Conservation (phyloP, 257 asterid genomes). For the Nicotiana otophora region DNA sequence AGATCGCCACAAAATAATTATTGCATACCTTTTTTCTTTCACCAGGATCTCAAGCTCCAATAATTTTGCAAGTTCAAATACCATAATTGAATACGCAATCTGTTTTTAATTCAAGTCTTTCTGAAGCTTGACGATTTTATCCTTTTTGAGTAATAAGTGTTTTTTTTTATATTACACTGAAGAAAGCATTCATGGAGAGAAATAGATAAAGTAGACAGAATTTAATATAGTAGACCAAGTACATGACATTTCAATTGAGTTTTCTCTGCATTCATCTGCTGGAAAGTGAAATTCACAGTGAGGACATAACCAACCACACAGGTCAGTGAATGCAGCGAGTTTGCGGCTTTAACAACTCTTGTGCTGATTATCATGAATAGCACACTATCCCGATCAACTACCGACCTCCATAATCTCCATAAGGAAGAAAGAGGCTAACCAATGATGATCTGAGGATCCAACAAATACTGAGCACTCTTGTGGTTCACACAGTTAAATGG, state of each 20-base stretch:
- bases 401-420: neutral
- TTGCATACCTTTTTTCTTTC: neutral
- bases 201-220: neutral
- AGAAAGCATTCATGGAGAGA: neutral
- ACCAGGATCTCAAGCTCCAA: neutral
- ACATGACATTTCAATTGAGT: neutral
- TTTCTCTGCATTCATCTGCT: neutral
- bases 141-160: no score
- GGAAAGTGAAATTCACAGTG: neutral
- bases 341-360: neutral
- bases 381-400: neutral
- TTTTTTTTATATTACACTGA: neutral
- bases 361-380: neutral
- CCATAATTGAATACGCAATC: neutral
- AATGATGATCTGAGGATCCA: neutral
- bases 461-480: no score
- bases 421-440: neutral
- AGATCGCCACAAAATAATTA: neutral
- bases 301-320: neutral
- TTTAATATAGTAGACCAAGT: neutral
- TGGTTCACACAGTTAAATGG: neutral
- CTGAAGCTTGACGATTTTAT: neutral
- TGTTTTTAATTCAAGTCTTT: neutral
- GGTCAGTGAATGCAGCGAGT: neutral
- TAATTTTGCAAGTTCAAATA: neutral